Evolutionary conservation across 352 stramenopile species (phyloP).

Genomic region (Phytopythium mirpurense): DNA sequence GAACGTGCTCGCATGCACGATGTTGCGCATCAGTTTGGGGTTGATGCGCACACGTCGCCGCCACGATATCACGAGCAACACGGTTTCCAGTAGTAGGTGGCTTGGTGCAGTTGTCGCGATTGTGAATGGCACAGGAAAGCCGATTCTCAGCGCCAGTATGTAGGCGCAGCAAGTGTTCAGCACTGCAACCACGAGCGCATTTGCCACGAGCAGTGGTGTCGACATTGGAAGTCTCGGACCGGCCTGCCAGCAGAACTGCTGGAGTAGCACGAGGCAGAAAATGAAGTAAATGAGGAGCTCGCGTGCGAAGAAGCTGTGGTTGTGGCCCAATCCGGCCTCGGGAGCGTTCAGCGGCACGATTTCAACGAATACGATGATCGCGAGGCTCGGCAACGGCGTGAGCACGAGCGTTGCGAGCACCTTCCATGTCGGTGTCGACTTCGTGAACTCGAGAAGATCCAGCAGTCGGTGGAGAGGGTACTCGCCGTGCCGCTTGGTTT

Average conservation of each 20-base stretch:
- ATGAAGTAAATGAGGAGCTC: conserved; percentile 14
- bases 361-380: neutral
- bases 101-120: conserved; percentile 13
- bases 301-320: conserved; percentile 1
- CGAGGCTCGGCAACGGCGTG: neutral
- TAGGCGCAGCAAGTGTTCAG: conserved; percentile 8
- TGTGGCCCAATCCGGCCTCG: neutral
- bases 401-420: neutral
- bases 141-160: conserved; percentile 12
- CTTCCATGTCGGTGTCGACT: neutral
- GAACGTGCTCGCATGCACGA: conserved; percentile 12
- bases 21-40: conserved; percentile 4
- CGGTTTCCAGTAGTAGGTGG: conserved; percentile 2
- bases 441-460: conserved; percentile 3
- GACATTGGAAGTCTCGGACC: neutral
- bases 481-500: conserved; percentile 13
- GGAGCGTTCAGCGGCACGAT: neutral
- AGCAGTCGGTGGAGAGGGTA: conserved; percentile 10
- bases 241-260: conserved; percentile 3
- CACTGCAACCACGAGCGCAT: conserved; percentile 5
- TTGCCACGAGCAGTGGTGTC: neutral
- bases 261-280: conserved; percentile 10
- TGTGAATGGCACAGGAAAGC: conserved; percentile 31
- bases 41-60: conserved; percentile 6
- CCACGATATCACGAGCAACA: conserved; percentile 9